These are phyloP conservation scores for Tolypocladium capitatum DNA, from an alignment of 2,329 filamentous ascomycete genomes.

Conservation along the genomic window DNA sequence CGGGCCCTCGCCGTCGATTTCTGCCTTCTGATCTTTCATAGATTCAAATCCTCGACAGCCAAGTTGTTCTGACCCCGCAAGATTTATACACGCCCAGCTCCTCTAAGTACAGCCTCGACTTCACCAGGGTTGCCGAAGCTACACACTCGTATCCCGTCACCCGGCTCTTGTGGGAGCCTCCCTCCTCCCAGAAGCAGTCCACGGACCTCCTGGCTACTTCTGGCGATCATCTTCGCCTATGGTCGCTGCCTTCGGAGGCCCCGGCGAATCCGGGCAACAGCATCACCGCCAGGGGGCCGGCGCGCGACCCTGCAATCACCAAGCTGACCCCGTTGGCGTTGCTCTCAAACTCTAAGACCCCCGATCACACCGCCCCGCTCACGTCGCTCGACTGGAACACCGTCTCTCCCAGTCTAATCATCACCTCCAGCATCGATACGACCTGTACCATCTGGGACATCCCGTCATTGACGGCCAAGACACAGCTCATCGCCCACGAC, in stretches of 20 bases:
- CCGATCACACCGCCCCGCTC: conserved; percentile 90
- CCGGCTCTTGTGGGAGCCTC: conserved; percentile 87
- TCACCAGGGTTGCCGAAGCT: conserved; percentile 86
- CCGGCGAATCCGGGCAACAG: conserved; percentile 47
- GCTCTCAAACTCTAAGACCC: conserved; percentile 94
- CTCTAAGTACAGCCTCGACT: conserved; percentile 69
- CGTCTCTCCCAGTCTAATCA: conserved; percentile 90
- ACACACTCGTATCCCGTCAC: conserved; percentile 97
- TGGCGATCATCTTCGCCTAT: conserved; percentile 83
- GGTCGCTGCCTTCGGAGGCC: conserved; percentile 72
- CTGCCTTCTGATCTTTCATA: conserved; percentile 21
- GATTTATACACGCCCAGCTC: conserved; percentile 56
- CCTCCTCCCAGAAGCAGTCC: conserved; percentile 85
- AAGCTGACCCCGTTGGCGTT: conserved; percentile 89
- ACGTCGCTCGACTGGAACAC: conserved; percentile 98
- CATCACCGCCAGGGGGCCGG: conserved; percentile 39
- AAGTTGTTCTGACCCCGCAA: conserved; percentile 57
- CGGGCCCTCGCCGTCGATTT: conserved; percentile 9
- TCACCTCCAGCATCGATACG: conserved; percentile 96
- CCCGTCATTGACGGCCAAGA: conserved; percentile 92
- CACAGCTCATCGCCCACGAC: conserved; percentile 94
- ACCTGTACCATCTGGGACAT: conserved; percentile 99
- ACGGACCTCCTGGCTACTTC: conserved; percentile 92
- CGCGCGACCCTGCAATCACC: conserved; percentile 44
- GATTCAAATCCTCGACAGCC: conserved; percentile 95